These are phyloP conservation scores for Phlegmacium glaucopus DNA, from an alignment of 768 basidiomycete species.

Conservation along the genomic window DNA sequence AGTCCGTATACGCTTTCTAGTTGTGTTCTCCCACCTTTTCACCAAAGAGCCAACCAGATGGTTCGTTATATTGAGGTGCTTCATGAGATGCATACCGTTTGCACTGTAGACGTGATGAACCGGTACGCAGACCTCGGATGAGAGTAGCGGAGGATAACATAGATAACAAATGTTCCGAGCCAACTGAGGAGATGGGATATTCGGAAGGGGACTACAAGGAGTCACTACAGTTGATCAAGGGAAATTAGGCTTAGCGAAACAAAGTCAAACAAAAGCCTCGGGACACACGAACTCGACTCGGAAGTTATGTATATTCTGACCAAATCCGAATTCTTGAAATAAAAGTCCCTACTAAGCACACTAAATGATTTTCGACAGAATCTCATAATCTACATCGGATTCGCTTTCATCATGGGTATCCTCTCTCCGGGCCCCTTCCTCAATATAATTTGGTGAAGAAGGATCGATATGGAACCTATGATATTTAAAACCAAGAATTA, in stretches of 20 bases:
- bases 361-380: slow-evolving; percentile 35
- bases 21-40: slow-evolving; percentile 63
- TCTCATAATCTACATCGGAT: slow-evolving; percentile 41
- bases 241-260: not conserved
- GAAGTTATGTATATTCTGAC: not conserved
- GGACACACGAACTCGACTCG: no score
- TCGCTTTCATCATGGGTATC: slow-evolving; percentile 26
- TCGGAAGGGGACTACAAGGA: not conserved
- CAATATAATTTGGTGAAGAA: slow-evolving; percentile 42
- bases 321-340: not conserved
- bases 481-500: not conserved
- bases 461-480: slow-evolving; percentile 53
- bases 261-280: not conserved
- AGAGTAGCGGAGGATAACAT: slow-evolving; percentile 43
- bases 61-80: slow-evolving; percentile 85
- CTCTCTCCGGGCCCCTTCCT: slow-evolving; percentile 14
- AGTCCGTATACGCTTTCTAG: not conserved
- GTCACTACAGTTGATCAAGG: not conserved
- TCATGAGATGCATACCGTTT: slow-evolving; percentile 69
- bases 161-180: slow-evolving; percentile 24
- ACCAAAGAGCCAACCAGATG: slow-evolving; percentile 81
- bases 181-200: not conserved
- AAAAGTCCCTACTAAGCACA: not conserved
- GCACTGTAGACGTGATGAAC: slow-evolving; percentile 31
- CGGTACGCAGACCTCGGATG: slow-evolving; percentile 39